These are phyloP conservation scores for Carex sylvatica DNA, from an alignment of 202 grass and related monocot genomes.

Conservation along the genomic window DNA sequence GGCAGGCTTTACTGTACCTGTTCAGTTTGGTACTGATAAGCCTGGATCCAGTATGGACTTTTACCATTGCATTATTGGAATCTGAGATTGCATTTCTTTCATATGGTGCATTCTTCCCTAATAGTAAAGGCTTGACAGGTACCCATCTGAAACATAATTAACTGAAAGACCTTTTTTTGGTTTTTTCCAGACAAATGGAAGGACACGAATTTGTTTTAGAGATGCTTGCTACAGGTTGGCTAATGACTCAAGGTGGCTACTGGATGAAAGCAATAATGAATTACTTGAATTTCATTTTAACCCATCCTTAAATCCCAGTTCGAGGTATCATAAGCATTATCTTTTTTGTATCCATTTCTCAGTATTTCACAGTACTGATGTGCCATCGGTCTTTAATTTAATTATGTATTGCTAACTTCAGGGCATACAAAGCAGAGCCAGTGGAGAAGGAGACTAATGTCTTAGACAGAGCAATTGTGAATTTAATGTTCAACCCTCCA, in stretches of 20 bases:
- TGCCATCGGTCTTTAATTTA: not conserved
- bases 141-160: not conserved
- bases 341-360: not conserved
- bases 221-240: conserved; percentile 79
- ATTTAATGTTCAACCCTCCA: conserved; percentile 33
- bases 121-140: not conserved
- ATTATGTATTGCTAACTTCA: conserved; percentile 22
- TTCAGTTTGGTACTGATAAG: not conserved
- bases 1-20: not conserved
- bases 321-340: not conserved
- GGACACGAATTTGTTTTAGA: conserved; percentile 60
- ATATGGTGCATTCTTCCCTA: not conserved
- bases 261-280: not conserved
- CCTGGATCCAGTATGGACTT: not conserved
- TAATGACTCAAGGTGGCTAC: conserved; percentile 32
- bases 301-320: conserved; percentile 1
- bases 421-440: conserved; percentile 4
- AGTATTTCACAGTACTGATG: not conserved
- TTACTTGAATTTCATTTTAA: conserved; percentile 14
- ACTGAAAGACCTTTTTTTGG: not conserved
- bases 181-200: conserved; percentile 49
- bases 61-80: not conserved
- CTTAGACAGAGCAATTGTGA: conserved; percentile 58
- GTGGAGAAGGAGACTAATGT: conserved; percentile 43
- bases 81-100: not conserved